Conservation (phyloP, 768 basidiomycete species). For the Trametes cinnabarina region DNA sequence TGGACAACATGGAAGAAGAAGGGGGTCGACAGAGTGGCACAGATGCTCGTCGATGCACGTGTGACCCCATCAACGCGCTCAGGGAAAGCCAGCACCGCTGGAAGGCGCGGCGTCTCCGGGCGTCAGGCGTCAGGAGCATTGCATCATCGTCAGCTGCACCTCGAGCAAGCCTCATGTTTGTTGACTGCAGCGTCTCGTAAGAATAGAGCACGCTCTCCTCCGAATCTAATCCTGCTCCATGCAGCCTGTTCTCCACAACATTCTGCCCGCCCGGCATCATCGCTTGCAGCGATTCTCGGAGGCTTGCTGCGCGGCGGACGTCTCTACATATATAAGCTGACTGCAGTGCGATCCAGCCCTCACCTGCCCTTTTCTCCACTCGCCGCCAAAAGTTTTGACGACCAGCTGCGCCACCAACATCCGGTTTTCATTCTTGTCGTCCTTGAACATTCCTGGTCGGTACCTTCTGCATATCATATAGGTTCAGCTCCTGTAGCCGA, state of each 20-base stretch:
- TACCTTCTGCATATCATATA: not conserved
- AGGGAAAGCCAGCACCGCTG: too few relatives aligned
- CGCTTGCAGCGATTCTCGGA: constrained; percentile 4
- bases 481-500: not conserved
- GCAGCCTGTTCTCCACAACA: not conserved
- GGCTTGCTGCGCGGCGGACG: not conserved
- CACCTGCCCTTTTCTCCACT: not conserved
- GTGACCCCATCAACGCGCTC: too few relatives aligned
- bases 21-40: too few relatives aligned
- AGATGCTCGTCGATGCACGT: too few relatives aligned
- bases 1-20: too few relatives aligned
- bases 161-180: constrained; percentile 3
- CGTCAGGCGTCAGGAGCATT: not conserved
- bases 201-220: constrained; percentile 1
- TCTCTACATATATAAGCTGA: not conserved
- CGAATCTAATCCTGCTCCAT: constrained; percentile 4
- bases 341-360: not conserved
- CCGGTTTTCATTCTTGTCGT: not conserved
- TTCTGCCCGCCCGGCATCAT: constrained; percentile 4
- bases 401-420: not conserved
- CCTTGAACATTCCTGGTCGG: not conserved
- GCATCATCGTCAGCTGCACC: not conserved
- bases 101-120: not conserved
- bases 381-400: not conserved
- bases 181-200: not conserved